Percentiles rank a stretch among this genome's conserved stretches.
phyloP scores from a whole-genome alignment of 2,329 filamentous ascomycete genomes.

The Graphilbum sp. region DNA sequence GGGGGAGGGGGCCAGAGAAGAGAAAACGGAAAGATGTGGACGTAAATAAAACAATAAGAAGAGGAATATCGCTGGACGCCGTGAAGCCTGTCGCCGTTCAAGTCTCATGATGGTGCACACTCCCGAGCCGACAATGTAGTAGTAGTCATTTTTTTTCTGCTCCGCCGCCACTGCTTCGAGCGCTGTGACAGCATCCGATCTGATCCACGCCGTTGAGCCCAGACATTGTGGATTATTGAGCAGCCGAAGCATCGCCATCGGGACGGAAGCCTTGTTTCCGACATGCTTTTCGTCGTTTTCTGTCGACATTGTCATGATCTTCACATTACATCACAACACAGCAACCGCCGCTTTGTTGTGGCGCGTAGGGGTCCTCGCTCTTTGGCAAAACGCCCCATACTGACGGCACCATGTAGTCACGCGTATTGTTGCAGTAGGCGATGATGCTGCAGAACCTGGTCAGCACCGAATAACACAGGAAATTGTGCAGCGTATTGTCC shows the following conservation, averaged over 20 bases:
- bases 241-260: no score
- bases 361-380: conserved; percentile 95
- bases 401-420: conserved; percentile 97
- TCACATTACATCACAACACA: conserved; percentile 84
- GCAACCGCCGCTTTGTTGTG: conserved; percentile 83
- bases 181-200: no score
- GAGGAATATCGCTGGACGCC: not conserved
- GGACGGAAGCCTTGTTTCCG: no score
- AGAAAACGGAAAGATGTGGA: not conserved
- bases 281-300: no score
- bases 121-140: not conserved
- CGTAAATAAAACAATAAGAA: not conserved
- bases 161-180: not conserved
- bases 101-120: not conserved
- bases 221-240: no score
- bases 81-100: not conserved
- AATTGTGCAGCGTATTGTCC: no score
- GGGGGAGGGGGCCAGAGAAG: not conserved
- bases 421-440: conserved; percentile 92
- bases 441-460: conserved; percentile 54
- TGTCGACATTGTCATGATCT: no score
- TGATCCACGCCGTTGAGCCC: no score
- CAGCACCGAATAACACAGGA: no score
- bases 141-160: not conserved
- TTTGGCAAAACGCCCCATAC: conserved; percentile 92